Evolutionary conservation across 1,284 basidiomycete species (phyloP), one percentile per base, ranked within the genome.

Genomic region (Cryptococcus wingfieldii): DNA sequence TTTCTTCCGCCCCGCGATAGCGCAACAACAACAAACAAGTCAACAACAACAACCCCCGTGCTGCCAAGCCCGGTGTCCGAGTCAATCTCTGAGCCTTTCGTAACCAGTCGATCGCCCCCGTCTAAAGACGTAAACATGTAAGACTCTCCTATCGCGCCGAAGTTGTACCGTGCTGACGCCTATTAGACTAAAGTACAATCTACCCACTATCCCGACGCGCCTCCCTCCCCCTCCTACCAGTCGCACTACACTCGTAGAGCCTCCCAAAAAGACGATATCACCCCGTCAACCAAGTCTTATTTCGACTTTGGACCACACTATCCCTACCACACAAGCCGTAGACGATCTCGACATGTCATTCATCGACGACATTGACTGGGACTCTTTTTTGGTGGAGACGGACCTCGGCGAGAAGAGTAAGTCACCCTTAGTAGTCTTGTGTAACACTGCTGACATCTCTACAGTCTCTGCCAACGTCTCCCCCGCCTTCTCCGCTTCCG

Each of bases 311-410:
- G 59, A 56, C 38, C 28, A 45, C 50, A 55, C 42, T 48, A 53
- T 16, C n/a, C 48, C 47, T 45, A 51, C 38, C 49, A 53, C 13
- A 34, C 6, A 34, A 34, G 31, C 31, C 31, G 31, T 34, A 34
- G 31, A 49, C 34, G 19, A 38, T 49, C 47, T 49, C n/a, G 47
- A 38, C 37, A 49, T 49, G 47, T 49, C 47, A n/a, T 47, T 58
- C 48, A 55, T 51, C 53, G 57, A 55, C 49, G 59, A 58, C 39
- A 54, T 66, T 19, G 66, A 68, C 55, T 68, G 64, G 66, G 63
- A 65, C 50, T 59, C 66, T 58, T 68, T 65, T 60, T 55, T 68
- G 37, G 59, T 66, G 28, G 66, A 68, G 51, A 50, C 61, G 48
- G 66, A 64, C 53, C 58, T 54, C 19, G 60, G 58, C 39, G 57